Evolutionary conservation across 257 asterid genomes (phyloP), one percentile per base, ranked within the genome.

Genomic region (Solanum appendiculatum): DNA sequence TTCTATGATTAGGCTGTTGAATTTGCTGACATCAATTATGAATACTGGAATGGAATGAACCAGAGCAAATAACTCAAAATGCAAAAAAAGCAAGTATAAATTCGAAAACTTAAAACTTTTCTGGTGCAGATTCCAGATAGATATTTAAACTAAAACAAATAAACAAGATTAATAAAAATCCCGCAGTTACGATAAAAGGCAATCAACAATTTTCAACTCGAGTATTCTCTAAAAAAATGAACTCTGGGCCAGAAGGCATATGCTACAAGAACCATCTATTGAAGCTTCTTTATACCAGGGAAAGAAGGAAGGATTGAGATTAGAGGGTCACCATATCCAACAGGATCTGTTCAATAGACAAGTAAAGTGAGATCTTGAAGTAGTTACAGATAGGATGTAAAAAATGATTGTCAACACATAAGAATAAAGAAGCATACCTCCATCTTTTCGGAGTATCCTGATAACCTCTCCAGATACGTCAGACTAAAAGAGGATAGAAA

Each of bases 291-390:
- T 81, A 96, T 94, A 68, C 99, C 98, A n/a, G 97, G 98, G 91
- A 96, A 95, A 8, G 96, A 95, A 90, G 99, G 99, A 82, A 93
- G 96, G 83, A 96, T 60, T 25, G 97, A 95, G 33, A 96, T 93
- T 48, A 96, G 94, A 82, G 96, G 92, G 70, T 96, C 99, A 1
- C 95, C 98, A 54, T 96, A 96, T 16, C 98, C 99, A 85, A 96
- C 97, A 5, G 94, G 95, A 27, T 93, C 99, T 96, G 94, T 89
- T 21, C 75, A 58, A 25, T 82, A 34, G 75, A 16, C 56, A 85
- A 40, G 82, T 46, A 69, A 75, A 46, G 82, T 58, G 25, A 74
- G 37, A 11, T 46, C 58, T 33, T 12, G 21, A 80, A 54, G 60
- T 40, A 75, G 3, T 9, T 69, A 27, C 34, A 85, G 33, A 51